Evolutionary conservation across 1,284 basidiomycete genomes (phyloP).

Genomic region (Kalmanozyma brasiliensis): DNA sequence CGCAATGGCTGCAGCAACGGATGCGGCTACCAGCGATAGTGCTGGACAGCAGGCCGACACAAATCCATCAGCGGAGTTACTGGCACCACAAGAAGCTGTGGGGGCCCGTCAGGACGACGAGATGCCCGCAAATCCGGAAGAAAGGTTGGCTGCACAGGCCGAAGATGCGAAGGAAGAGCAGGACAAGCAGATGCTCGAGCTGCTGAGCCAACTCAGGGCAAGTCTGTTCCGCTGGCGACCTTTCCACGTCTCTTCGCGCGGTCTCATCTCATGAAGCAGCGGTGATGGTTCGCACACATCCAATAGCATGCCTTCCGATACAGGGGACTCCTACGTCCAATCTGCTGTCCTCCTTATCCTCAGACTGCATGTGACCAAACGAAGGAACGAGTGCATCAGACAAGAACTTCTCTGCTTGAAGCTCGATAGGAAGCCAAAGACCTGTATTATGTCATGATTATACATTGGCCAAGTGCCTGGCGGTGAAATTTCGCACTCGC

Average conservation of each 20-base stretch:
- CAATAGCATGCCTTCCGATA: too few relatives aligned
- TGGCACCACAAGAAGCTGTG: background rate
- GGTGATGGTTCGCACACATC: background rate
- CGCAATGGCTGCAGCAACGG: too few relatives aligned
- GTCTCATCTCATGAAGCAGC: constrained; percentile 19
- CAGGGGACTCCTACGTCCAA: too few relatives aligned
- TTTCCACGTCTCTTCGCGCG: constrained; percentile 18
- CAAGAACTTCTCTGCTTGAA: background rate
- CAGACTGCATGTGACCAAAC: background rate
- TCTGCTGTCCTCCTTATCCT: too few relatives aligned
- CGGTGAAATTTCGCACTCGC: constrained; percentile 7
- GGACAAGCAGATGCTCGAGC: constrained; percentile 23
- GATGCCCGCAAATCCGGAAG: background rate
- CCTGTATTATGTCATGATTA: too few relatives aligned
- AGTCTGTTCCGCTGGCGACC: constrained; percentile 44
- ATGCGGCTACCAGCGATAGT: background rate
- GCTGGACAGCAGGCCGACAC: background rate
- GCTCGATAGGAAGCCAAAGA: background rate
- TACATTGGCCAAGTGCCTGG: too few relatives aligned
- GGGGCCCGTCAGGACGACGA: too few relatives aligned
- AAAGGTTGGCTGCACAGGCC: background rate
- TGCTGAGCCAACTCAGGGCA: constrained; percentile 25
- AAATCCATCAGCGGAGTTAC: background rate
- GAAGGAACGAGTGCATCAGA: too few relatives aligned
- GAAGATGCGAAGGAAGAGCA: background rate